Evolutionary conservation across 1,139 yeast species (phyloP), one percentile per base, ranked within the genome.

Genomic region (Geotrichum candidum): DNA sequence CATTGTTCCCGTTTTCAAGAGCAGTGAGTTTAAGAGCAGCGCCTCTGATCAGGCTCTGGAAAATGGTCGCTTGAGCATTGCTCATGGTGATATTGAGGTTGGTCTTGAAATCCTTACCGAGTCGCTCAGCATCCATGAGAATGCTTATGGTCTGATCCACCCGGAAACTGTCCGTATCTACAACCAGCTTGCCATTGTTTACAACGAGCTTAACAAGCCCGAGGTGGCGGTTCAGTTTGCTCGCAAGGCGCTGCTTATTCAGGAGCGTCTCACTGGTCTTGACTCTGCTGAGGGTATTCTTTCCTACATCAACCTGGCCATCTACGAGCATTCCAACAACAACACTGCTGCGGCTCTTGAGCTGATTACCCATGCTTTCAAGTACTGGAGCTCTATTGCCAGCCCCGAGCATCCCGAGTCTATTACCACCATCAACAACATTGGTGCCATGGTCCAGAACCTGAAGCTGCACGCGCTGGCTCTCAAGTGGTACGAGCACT

Each of bases 21-120:
- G 86, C 65, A 81, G 96, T 0, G 78, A 84, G 46, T 87, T 83
- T 73, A 82, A 82, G 69, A 84, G 96, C 25, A 73, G 83, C 13
- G 77, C 88, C 45, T 86, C 90, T 61, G 92, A 89, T 62, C 96
- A 91, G 69, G 83, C 92, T 51, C 84, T 88, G 77, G 90, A 87
- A 62, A 74, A 78, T n/a, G 80, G 79, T 15, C 70, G 77, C 35
- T 59, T 65, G 46, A 67, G 75, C 23, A 65, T 76, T 54, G 54
- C 62, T 23, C 68, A 68, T 29, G 76, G 73, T 18, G 76, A 76
- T 29, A 65, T 67, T 53, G 74, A 73, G 4, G 66, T 69, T 22
- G 78, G 77, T 15, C 58, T 72, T 54, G 72, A 73, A 56, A 80
- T 90, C 60, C 77, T 91, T 68, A 77, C 80, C 50, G 97, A 92